These are phyloP conservation scores for Gleditsia sinensis DNA, from an alignment of 306 rosid species.

Conservation along the genomic window DNA sequence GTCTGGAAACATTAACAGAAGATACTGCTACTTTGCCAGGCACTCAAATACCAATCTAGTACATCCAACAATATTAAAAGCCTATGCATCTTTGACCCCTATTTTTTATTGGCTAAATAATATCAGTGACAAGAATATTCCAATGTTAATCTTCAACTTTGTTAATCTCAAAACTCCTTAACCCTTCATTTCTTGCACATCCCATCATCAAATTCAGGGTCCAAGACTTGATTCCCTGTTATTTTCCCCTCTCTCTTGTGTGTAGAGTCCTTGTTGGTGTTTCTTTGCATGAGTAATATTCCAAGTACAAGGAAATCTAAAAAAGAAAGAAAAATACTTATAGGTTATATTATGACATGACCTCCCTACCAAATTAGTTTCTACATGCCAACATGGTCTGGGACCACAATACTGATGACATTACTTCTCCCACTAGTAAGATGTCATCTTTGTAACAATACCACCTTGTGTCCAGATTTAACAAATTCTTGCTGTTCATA, in stretches of 20 bases:
- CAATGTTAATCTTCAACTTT: background rate
- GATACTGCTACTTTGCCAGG: background rate
- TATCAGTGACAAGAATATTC: background rate
- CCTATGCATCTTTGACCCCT: conserved; percentile 15
- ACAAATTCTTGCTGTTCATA: background rate
- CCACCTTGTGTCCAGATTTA: background rate
- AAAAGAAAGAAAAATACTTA: background rate
- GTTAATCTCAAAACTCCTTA: background rate
- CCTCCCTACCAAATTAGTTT: background rate
- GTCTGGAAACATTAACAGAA: conserved; percentile 21
- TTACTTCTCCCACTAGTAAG: background rate
- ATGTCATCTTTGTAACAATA: background rate
- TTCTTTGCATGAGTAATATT: background rate
- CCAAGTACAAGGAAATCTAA: background rate
- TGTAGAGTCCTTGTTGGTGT: background rate
- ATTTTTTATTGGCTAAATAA: conserved; percentile 7
- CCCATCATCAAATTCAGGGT: background rate
- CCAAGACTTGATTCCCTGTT: background rate
- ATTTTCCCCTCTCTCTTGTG: background rate
- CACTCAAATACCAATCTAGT: conserved; percentile 10
- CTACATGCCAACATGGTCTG: background rate
- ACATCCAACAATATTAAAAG: conserved; percentile 8
- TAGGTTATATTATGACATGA: background rate
- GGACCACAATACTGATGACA: conserved; percentile 4
- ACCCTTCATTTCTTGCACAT: background rate